Conservation (phyloP, 139 green algal genomes). For the Asterochloris erici region DNA sequence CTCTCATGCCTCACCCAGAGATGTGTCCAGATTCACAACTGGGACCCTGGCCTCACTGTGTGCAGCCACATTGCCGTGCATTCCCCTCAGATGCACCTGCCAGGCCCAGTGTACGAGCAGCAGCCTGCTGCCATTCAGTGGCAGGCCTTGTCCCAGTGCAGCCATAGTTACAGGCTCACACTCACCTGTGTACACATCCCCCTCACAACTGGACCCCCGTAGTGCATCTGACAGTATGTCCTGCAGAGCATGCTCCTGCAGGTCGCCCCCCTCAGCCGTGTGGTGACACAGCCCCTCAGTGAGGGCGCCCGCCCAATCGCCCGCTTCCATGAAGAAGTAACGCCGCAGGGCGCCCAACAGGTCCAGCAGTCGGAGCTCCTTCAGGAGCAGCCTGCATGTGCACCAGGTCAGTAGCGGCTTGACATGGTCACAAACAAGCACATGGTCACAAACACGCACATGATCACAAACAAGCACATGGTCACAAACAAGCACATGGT, state of each 20-base stretch:
- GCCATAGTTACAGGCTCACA: not conserved
- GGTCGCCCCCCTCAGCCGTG: slow-evolving; percentile 1
- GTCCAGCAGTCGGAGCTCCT: slow-evolving; percentile 4
- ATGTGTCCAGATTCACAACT: too few species aligned
- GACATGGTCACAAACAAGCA: too few species aligned
- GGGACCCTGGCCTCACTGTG: too few species aligned
- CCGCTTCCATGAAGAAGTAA: slow-evolving; percentile 17
- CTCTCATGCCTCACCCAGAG: too few species aligned
- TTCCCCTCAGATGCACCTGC: not conserved
- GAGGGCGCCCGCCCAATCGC: not conserved
- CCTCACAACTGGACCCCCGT: not conserved
- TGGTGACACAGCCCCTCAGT: not conserved
- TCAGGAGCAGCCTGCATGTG: slow-evolving; percentile 1
- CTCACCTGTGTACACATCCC: not conserved
- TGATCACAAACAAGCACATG: too few species aligned
- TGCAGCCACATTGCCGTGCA: too few species aligned
- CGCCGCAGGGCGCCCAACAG: not conserved
- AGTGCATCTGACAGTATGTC: not conserved
- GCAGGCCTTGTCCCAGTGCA: not conserved
- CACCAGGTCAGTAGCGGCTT: not conserved
- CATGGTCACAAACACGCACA: too few species aligned
- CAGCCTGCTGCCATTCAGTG: not conserved
- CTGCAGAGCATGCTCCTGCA: slow-evolving; percentile 14
- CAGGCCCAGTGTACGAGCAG: not conserved
- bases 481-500: too few species aligned